These are phyloP conservation scores for Salix koriyanagi DNA, from an alignment of 345 rosid species.

Conservation along the genomic window DNA sequence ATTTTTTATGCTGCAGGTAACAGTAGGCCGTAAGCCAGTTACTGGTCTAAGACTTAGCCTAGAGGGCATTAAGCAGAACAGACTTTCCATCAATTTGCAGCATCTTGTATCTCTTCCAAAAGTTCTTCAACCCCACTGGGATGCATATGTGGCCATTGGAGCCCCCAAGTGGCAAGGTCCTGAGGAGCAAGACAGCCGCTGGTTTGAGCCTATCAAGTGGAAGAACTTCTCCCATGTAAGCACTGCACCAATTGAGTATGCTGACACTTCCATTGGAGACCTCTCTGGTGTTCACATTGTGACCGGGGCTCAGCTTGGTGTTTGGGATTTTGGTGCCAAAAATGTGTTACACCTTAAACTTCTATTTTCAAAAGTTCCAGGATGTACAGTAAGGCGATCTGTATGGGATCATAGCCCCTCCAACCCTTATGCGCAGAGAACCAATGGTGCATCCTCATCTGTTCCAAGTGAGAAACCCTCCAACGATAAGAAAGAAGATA, in stretches of 20 bases:
- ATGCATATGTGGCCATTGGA: constrained; percentile 85
- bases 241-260: constrained; percentile 85
- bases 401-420: constrained; percentile 94
- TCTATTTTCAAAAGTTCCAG: constrained; percentile 92
- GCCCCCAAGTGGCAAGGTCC: constrained; percentile 99
- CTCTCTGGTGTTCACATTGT: constrained; percentile 92
- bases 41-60: constrained; percentile 83
- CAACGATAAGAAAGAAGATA: constrained; percentile 60
- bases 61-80: constrained; percentile 83
- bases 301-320: constrained; percentile 95
- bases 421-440: constrained; percentile 28
- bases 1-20: constrained; percentile 51
- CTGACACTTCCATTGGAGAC: constrained; percentile 82
- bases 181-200: constrained; percentile 97
- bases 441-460: constrained; percentile 63
- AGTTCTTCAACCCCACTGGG: constrained; percentile 95
- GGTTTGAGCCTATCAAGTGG: constrained; percentile 98
- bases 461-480: constrained; percentile 32
- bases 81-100: constrained; percentile 84
- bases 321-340: constrained; percentile 89
- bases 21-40: constrained; percentile 94
- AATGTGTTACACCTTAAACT: constrained; percentile 83
- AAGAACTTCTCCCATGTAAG: constrained; percentile 98
- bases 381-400: constrained; percentile 90
- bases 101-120: constrained; percentile 95